Base-by-base conservation (phyloP, 2,329 filamentous ascomycete species). In the Chaetothyriales sp. region DNA sequence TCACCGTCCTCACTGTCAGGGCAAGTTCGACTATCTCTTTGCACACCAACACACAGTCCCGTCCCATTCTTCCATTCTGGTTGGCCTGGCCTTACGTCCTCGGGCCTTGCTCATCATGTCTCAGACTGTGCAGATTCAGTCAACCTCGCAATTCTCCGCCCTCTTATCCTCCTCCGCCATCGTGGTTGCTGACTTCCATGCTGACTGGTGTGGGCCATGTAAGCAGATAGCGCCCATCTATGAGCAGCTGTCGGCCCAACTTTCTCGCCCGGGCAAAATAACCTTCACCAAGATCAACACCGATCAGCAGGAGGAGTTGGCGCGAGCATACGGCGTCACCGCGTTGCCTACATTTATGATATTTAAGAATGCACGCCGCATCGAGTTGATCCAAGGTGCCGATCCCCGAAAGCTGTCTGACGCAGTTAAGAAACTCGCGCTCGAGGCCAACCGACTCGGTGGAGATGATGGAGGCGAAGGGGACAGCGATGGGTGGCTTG, bases 341-440 rank as follows among this genome's bases (percentile, higher is more conserved):
- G 77, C 79, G 57, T 89, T 90, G 64, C 92, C 92, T 7, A 94
- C 89, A n/a, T 95, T 96, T 67, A 77, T 96, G 63, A 76, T 95
- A 61, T 93, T 86, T 72, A 83, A 83, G 60, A 76, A 83, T 63
- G 83, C 81, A 59, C 73, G 79, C 56, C 71, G 80, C 51, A 75
- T 79, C 46, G 77, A 83, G 49, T 83, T 79, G 61, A 77, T 92
- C 53, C 75, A 78, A 63, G 89, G 88, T 44, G 85, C 85, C 47
- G 79, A 95, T 64, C 76, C 79, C 12, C 69, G 73, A 51, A 80
- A 81, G 61, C 78, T 96, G 15, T 79, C 81, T 61, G 73, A 78
- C 43, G 77, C 84, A 15, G 76, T 94, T 52, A 76, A 81, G 65
- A 84, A 83, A 65, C 73, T 95, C 51, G 78, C 76, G 18, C 71